These are phyloP conservation scores for Kodamaea derodonti DNA, from an alignment of 1,139 yeast species.

Conservation along the genomic window DNA sequence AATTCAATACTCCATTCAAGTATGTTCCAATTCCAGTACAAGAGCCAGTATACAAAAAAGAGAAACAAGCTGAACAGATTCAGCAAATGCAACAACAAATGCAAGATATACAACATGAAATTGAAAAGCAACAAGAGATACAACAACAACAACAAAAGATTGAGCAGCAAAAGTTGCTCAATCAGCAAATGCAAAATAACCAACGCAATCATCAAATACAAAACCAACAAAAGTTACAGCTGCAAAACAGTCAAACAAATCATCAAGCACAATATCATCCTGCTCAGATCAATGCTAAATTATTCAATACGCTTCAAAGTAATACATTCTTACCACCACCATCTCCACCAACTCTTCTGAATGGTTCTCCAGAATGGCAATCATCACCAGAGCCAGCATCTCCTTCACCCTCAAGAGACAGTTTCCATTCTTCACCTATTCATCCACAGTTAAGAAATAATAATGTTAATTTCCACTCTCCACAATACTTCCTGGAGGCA, in stretches of 20 bases:
- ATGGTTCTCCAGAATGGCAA: slow-evolving; percentile 37
- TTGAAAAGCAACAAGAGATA: slow-evolving; percentile 1
- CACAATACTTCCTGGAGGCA: slow-evolving; percentile 38
- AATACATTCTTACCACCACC: slow-evolving; percentile 39
- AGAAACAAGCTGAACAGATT: slow-evolving; percentile 6
- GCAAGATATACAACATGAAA: slow-evolving; percentile 1
- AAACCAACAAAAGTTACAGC: slow-evolving; percentile 3
- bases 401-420: slow-evolving; percentile 21
- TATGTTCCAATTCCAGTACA: slow-evolving; percentile 44
- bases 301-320: slow-evolving; percentile 15
- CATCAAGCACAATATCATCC: not conserved
- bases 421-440: slow-evolving; percentile 24
- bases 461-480: slow-evolving; percentile 31
- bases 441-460: slow-evolving; percentile 18
- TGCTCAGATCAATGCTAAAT: slow-evolving; percentile 1
- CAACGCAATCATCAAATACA: slow-evolving; percentile 5
- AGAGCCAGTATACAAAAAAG: slow-evolving; percentile 25
- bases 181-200: slow-evolving; percentile 8
- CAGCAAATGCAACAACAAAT: slow-evolving; percentile 6
- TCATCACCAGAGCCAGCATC: slow-evolving; percentile 43
- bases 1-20: slow-evolving; percentile 14
- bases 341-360: slow-evolving; percentile 37
- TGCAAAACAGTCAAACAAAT: slow-evolving; percentile 3
- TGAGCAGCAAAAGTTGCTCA: slow-evolving; percentile 7
- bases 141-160: slow-evolving; percentile 8